phyloP scores from a whole-genome alignment of 2,329 filamentous ascomycete genomes.

The Amauroascus niger region DNA sequence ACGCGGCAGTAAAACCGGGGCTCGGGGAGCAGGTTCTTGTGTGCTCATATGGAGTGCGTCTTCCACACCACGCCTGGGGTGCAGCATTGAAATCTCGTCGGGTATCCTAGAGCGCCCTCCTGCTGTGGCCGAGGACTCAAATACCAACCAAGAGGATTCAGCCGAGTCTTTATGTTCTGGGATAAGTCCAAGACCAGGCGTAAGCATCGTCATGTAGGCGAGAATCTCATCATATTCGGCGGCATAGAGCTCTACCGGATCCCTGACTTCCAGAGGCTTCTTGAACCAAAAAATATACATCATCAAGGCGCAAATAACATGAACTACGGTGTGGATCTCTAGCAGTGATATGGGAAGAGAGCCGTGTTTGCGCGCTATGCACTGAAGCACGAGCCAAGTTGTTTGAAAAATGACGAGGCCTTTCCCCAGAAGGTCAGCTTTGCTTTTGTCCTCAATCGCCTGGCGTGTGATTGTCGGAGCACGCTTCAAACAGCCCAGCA shows the following conservation, averaged over 20 bases:
- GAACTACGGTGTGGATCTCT: neutral
- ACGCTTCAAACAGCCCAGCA: neutral
- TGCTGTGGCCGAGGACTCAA: neutral
- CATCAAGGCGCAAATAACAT: neutral
- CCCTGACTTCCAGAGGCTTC: neutral
- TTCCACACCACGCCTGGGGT: neutral
- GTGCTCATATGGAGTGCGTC: neutral
- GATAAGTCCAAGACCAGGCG: neutral
- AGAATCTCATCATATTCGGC: neutral
- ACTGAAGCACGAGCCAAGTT: neutral
- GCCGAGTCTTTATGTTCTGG: neutral
- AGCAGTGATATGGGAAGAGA: neutral
- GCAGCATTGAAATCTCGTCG: neutral
- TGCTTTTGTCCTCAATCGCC: conserved; percentile 2
- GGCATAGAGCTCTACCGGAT: neutral
- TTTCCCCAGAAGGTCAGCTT: neutral
- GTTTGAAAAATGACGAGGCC: neutral
- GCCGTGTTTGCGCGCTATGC: neutral
- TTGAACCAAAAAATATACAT: conserved; percentile 3
- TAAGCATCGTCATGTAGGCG: neutral
- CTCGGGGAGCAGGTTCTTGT: neutral
- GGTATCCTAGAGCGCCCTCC: neutral
- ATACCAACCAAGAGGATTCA: neutral
- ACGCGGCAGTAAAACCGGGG: neutral
- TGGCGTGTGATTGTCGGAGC: neutral